Percentiles rank a stretch among this genome's conserved stretches.
These are phyloP conservation scores for Cinnamomum chago DNA, from an alignment of 164 flowering plant species.

Conservation along the genomic window DNA sequence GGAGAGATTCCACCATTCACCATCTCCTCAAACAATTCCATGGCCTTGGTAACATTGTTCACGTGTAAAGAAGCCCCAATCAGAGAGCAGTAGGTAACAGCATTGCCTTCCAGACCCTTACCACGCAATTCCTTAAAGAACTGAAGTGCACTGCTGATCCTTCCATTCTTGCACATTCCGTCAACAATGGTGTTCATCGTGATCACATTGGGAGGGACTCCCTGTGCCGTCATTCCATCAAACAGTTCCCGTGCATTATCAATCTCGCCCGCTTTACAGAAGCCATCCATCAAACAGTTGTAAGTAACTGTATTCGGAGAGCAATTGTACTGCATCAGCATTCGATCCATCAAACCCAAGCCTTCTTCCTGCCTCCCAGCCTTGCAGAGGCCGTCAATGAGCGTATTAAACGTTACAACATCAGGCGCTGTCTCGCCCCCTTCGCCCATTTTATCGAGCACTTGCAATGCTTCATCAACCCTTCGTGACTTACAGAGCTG, in stretches of 20 bases:
- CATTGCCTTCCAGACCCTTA: constrained; percentile 55
- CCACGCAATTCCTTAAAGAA: constrained; percentile 43
- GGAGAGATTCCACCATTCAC: constrained; percentile 28
- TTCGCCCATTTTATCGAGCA: constrained; percentile 44
- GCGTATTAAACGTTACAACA: constrained; percentile 52
- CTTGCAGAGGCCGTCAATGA: constrained; percentile 84
- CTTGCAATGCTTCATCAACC: constrained; percentile 64
- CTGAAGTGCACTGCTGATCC: constrained; percentile 52
- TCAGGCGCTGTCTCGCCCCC: constrained; percentile 41
- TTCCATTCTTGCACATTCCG: constrained; percentile 75
- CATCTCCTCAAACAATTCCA: constrained; percentile 64
- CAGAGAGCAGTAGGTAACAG: constrained; percentile 49
- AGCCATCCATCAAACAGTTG: constrained; percentile 73
- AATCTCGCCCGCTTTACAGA: constrained; percentile 68
- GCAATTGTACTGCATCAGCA: constrained; percentile 37
- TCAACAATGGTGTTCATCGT: constrained; percentile 59
- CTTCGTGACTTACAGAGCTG: constrained; percentile 55
- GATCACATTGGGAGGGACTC: constrained; percentile 38
- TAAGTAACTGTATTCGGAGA: constrained; percentile 54
- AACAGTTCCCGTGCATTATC: constrained; percentile 47
- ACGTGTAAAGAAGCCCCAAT: constrained; percentile 59
- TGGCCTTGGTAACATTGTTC: constrained; percentile 57
- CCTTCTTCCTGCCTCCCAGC: constrained; percentile 77
- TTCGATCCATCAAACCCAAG: constrained; percentile 38
- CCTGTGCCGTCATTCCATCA: constrained; percentile 43